These are phyloP conservation scores for Houttuynia cordata DNA, from an alignment of 164 flowering plant species.

Conservation along the genomic window DNA sequence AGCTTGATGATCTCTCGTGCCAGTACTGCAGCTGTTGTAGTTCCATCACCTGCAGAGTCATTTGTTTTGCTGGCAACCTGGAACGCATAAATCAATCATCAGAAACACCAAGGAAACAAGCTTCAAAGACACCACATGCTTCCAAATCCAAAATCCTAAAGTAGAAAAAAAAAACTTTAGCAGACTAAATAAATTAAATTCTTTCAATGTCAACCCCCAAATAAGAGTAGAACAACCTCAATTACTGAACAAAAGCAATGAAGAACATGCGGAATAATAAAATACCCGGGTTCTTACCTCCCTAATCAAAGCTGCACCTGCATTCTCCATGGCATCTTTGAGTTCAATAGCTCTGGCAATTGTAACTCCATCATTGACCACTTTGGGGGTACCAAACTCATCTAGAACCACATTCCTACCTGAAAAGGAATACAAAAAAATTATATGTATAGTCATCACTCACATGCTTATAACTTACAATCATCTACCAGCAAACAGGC, in stretches of 20 bases:
- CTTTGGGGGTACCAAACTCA: constrained; percentile 83
- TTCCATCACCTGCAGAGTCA: constrained; percentile 99
- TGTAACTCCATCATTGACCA: constrained; percentile 98
- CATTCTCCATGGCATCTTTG: constrained; percentile 93
- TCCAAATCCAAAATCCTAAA: too few species aligned
- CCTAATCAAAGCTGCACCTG: constrained; percentile 94
- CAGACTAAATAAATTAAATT: too few species aligned
- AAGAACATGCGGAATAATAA: background rate
- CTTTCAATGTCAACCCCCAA: too few species aligned
- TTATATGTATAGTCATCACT: background rate
- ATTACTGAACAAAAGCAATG: background rate
- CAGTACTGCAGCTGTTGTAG: constrained; percentile 90
- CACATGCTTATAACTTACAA: too few species aligned
- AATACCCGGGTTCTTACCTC: constrained; percentile 35
- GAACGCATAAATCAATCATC: constrained; percentile 4
- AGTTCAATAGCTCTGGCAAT: constrained; percentile 96
- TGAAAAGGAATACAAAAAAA: constrained; percentile 15
- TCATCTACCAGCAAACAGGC: background rate
- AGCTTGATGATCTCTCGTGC: constrained; percentile 92
- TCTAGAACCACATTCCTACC: constrained; percentile 98
- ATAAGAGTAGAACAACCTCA: background rate
- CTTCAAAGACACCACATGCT: background rate
- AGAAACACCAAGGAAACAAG: background rate
- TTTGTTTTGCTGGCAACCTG: constrained; percentile 98
- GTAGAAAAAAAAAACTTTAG: too few species aligned